These are phyloP conservation scores for Fusarium penzigii DNA, from an alignment of 2,329 filamentous ascomycete genomes.

Conservation along the genomic window DNA sequence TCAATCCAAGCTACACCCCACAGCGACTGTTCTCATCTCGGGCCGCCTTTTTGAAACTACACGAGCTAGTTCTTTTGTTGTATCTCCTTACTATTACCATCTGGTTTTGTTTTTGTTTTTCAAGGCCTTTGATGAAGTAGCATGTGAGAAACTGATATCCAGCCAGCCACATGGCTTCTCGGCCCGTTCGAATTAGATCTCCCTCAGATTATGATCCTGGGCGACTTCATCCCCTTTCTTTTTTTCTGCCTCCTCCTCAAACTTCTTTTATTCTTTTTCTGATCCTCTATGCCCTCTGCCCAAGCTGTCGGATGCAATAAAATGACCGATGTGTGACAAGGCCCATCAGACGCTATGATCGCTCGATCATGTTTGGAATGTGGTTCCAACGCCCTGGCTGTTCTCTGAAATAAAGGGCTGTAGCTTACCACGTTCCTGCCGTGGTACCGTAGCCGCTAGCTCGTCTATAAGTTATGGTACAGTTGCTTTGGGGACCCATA, in stretches of 20 bases:
- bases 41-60: neutral
- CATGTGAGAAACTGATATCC: neutral
- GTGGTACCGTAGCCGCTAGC: neutral
- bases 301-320: neutral
- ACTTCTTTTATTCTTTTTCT: no score
- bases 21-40: neutral
- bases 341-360: slow-evolving; percentile 2
- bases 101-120: neutral
- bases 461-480: neutral
- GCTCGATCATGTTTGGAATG: slow-evolving; percentile 18
- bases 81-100: no score
- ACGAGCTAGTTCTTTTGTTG: no score
- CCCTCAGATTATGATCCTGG: no score
- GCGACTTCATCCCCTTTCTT: no score
- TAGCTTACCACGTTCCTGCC: neutral
- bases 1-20: no score
- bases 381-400: slow-evolving; percentile 20
- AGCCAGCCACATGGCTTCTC: neutral
- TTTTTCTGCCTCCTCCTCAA: no score
- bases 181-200: neutral
- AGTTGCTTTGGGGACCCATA: no score
- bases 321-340: neutral
- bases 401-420: neutral
- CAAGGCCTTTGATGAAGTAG: neutral
- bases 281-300: no score